These are phyloP conservation scores for Taiozyma sp. DNA, from an alignment of 1,139 yeast genomes.

Conservation along the genomic window DNA sequence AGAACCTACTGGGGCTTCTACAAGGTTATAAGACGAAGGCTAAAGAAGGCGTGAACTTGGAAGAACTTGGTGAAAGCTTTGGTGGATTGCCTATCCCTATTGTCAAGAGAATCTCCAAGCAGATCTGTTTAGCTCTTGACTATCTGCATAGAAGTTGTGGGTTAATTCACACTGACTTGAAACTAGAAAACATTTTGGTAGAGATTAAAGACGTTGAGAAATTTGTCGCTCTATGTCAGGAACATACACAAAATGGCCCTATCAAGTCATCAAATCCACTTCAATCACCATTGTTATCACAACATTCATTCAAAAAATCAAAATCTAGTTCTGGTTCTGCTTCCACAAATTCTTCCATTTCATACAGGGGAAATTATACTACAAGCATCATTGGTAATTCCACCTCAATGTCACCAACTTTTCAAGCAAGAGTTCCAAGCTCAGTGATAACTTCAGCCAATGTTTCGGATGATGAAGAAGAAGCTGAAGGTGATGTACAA, in stretches of 20 bases:
- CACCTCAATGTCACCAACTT: constrained; percentile 10
- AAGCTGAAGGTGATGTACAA: neutral
- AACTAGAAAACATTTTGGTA: constrained; percentile 84
- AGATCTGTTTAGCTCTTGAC: constrained; percentile 70
- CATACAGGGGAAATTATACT: constrained; percentile 1
- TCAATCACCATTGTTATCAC: constrained; percentile 31
- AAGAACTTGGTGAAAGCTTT: constrained; percentile 22
- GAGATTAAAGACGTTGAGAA: constrained; percentile 77
- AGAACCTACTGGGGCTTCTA: constrained; percentile 67
- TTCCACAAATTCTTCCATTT: too few species aligned
- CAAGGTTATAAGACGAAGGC: constrained; percentile 47
- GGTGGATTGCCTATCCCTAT: constrained; percentile 71
- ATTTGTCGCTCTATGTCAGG: constrained; percentile 40
- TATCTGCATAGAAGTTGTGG: constrained; percentile 83
- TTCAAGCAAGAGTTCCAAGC: neutral
- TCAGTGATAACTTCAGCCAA: constrained; percentile 13
- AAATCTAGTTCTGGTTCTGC: neutral
- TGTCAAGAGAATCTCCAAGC: constrained; percentile 80
- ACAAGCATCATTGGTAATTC: neutral
- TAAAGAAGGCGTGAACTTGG: constrained; percentile 1
- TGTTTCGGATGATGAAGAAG: constrained; percentile 19
- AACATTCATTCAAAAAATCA: constrained; percentile 1
- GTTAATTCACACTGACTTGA: constrained; percentile 86
- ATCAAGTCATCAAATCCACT: constrained; percentile 31
- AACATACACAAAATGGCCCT: constrained; percentile 6